Evolutionary conservation across 805 yeast species (phyloP), one percentile per base, ranked within the genome.

Genomic region (Barnettozyma pratensis): DNA sequence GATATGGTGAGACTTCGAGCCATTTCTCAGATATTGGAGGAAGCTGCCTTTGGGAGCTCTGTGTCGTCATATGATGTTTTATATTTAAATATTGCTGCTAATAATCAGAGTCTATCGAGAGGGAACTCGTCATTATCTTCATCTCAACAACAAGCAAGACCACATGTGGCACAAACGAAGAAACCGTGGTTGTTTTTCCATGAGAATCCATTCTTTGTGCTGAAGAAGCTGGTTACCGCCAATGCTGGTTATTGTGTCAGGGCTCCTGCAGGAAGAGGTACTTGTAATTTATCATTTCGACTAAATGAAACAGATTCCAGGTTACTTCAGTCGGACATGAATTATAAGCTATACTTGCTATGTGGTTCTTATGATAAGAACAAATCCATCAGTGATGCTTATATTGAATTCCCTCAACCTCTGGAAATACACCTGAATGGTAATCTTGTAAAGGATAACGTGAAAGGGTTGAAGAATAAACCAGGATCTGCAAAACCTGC

Each of bases 401-500:
- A 63, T 8, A 56, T 88, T 8, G 79, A 77, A 55, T 91, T 80
- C 56, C 97, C 98, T 0, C 71, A 68, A 29, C 88, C 87, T 5
- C 68, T 83, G 41, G 95, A 86, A 59, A 69, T 91, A 4, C 73
- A 72, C 38, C 72, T 86, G 37, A 88, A 92, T 60, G 74, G 72
- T 5, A 51, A 54, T 3, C 65, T 62, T 12, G 60, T 84, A 2
- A 74, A 74, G 38, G 81, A 74, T 36, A 79, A 79, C 50, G 77
- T 82, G 2, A 78, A 82, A 47, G 97, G 97, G 1, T 68, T 90
- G 31, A 88, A 88, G 59, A 85, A 84, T 42, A 78, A 75, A 50
- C 76, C 77, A 0, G 96, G 96, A 0, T 83, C 96, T 0, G 84
- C 90, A 1, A 76, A 79, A 51, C 97, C 97, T 0, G 90, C 88